Base-by-base conservation (phyloP, 2,329 filamentous ascomycete genomes). In the Ustilaginoidea virens region DNA sequence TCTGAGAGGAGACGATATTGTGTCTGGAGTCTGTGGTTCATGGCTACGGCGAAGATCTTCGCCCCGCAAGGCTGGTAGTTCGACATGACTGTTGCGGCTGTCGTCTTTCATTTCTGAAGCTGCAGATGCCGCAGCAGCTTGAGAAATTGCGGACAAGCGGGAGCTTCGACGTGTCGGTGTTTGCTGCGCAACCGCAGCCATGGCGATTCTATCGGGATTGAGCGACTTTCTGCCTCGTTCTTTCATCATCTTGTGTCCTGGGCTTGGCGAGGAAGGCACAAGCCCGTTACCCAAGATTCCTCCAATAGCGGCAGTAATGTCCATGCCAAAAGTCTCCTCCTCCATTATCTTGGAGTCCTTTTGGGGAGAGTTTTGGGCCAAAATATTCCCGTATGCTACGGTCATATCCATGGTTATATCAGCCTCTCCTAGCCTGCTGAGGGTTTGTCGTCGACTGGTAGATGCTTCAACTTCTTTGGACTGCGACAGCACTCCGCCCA, bases 251-350 rank as follows among this genome's bases (percentile, higher is more conserved):
- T 60, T 59, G 44, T 68, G 74, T 7, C 62, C 69, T 20, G 51
- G 44, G 37, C 53, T 36, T 20, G 43, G 43, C 7, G 42, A 41
- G n/a, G 33, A 41, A 11, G 33, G 38, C 7, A 37, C 36, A 49
- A 56, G 33, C n/a, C 30, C 39, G 19, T 40, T 46, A 15, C 35
- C 47, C 45, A 79, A 54, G 28, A 82, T 80, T 7, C 62, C 60
- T 7, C 76, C 75, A 26, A 79, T 56, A 5, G 66, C 69, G 25
- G 60, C 60, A 2, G 75, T 80, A 46, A 80, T 69, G 25, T 80
- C 74, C 74, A 80, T 80, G 1, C 63, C 70, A 46, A 66, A 60
- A 1, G 68, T 73, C 28, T 52, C 40, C 7, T 44, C 37, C 12
- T 33, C 30, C 11, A 30, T 19, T 6, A 18, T 20, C 4, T 11